These are phyloP conservation scores for Daldinia sp. DNA, from an alignment of 2,329 filamentous ascomycete genomes.

Conservation along the genomic window DNA sequence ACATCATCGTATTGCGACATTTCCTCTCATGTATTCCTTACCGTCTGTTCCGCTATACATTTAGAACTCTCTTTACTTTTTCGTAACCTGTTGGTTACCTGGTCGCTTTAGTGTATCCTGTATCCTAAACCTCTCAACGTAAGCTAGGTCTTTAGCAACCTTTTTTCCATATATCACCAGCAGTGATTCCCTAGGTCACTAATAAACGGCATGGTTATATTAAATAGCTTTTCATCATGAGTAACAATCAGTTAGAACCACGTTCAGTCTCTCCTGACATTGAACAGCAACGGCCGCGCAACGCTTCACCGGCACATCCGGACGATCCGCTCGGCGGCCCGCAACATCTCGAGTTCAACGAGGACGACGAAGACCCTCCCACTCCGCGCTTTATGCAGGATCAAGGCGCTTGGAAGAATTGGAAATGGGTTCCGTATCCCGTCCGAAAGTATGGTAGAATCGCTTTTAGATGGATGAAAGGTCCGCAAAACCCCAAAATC, in stretches of 20 bases:
- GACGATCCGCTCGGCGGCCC: conserved; percentile 44
- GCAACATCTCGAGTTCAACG: conserved; percentile 56
- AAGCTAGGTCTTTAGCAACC: conserved; percentile 2
- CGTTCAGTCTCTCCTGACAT: conserved; percentile 40
- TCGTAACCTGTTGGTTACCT: neutral
- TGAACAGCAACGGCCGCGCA: conserved; percentile 40
- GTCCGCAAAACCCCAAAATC: conserved; percentile 61
- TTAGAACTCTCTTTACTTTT: conserved; percentile 18
- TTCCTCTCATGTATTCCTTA: conserved; percentile 25
- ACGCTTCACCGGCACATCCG: conserved; percentile 32
- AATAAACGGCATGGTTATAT: neutral
- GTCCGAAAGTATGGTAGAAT: conserved; percentile 56
- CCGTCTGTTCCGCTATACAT: conserved; percentile 10
- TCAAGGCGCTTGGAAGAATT: conserved; percentile 58
- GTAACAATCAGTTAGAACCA: conserved; percentile 31
- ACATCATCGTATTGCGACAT: neutral
- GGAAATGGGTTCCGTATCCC: conserved; percentile 67
- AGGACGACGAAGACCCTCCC: conserved; percentile 55
- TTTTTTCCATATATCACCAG: neutral
- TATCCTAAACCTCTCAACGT: conserved; percentile 15
- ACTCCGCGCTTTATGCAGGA: conserved; percentile 70
- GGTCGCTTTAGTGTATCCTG: neutral
- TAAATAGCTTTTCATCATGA: conserved; percentile 31
- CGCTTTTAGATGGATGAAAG: conserved; percentile 60
- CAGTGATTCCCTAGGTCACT: conserved; percentile 6